Percentiles rank a stretch among this genome's conserved stretches.
These are phyloP conservation scores for Aspergillus kassunensis DNA, from an alignment of 495 filamentous ascomycete species.

Conservation along the genomic window DNA sequence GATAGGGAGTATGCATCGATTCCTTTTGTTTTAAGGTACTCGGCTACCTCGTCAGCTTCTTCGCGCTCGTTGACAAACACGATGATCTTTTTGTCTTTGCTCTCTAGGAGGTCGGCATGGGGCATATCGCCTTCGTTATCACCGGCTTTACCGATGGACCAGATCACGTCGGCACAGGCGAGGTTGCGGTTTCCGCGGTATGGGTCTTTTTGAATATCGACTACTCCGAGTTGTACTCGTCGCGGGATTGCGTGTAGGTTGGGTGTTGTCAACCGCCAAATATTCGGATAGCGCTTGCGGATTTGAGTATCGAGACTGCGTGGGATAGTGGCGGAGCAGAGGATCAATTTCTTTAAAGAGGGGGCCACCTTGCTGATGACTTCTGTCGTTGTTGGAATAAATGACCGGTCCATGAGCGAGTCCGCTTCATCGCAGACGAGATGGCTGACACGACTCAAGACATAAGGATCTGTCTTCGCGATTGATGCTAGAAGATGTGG, in stretches of 20 bases:
- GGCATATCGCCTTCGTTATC: conserved; percentile 36
- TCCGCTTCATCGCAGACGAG: conserved; percentile 93
- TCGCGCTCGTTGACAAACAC: conserved; percentile 99
- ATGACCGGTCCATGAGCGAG: conserved; percentile 88
- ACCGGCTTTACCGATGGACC: conserved; percentile 81
- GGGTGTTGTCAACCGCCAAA: conserved; percentile 81
- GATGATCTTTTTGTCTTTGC: conserved; percentile 77
- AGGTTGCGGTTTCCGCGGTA: conserved; percentile 87
- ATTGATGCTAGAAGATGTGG: conserved; percentile 85
- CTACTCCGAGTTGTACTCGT: conserved; percentile 87
- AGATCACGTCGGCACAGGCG: conserved; percentile 91
- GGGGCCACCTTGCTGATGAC: conserved; percentile 74
- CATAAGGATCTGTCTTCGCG: conserved; percentile 78
- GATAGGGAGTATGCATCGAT: conserved; percentile 82
- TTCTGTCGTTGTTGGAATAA: conserved; percentile 72
- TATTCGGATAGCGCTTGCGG: conserved; percentile 73
- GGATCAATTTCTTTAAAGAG: conserved; percentile 80
- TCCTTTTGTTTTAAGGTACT: conserved; percentile 76
- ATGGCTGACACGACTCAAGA: conserved; percentile 81
- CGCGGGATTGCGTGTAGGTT: conserved; percentile 95
- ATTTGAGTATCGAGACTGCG: conserved; percentile 79
- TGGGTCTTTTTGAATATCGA: conserved; percentile 83
- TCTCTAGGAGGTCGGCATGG: conserved; percentile 21
- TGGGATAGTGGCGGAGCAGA: conserved; percentile 96
- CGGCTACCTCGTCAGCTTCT: conserved; percentile 71